Conservation (phyloP, 2,329 filamentous ascomycete species). For the Botrytis porri region DNA sequence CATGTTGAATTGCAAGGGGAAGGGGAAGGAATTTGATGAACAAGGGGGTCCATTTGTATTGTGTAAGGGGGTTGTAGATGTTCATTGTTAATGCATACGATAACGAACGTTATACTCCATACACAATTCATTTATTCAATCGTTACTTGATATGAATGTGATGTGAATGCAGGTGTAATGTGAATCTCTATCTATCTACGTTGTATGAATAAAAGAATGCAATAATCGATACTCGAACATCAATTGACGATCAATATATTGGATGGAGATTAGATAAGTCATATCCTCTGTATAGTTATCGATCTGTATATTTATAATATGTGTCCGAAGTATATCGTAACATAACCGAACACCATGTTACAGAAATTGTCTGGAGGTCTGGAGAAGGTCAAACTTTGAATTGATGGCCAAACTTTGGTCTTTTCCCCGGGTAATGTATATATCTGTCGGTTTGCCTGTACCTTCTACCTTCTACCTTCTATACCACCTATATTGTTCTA, state of each 20-base stretch:
- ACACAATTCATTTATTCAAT: background rate
- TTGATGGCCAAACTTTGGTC: background rate
- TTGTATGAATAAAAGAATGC: background rate
- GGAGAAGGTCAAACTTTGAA: background rate
- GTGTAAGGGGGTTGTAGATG: too few species aligned
- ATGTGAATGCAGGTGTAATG: background rate
- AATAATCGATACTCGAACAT: background rate
- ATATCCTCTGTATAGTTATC: too few species aligned
- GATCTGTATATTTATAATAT: too few species aligned
- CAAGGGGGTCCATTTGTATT: background rate
- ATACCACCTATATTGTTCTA: background rate
- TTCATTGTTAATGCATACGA: background rate
- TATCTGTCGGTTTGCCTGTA: background rate
- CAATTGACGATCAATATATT: background rate
- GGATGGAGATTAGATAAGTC: background rate
- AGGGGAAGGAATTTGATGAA: background rate
- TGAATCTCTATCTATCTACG: background rate
- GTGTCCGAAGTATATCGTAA: too few species aligned
- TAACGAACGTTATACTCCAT: too few species aligned
- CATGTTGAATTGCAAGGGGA: background rate
- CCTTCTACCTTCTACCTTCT: too few species aligned
- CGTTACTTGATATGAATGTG: background rate
- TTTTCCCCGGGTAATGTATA: background rate
- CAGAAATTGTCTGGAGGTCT: background rate
- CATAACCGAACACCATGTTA: background rate